phyloP scores from a whole-genome alignment of 768 basidiomycete genomes.

The Daedaleopsis sinensis region DNA sequence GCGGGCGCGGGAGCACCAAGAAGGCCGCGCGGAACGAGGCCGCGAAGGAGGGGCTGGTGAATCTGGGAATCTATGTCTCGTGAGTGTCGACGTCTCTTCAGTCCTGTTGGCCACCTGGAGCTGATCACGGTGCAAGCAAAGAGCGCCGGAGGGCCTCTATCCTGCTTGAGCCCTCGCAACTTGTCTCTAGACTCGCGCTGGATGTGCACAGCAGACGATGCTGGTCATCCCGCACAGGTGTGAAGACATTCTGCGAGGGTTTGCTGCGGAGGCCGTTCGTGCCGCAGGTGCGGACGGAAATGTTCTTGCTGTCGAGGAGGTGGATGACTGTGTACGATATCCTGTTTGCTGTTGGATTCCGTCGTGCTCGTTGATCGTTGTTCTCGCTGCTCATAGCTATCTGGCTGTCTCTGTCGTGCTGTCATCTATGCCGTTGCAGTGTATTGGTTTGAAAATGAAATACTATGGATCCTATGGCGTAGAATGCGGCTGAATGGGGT shows the following conservation, averaged over 20 bases:
- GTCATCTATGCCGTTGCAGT: neutral
- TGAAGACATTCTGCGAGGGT: constrained; percentile 60
- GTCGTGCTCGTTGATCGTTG: neutral
- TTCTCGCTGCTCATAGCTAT: neutral
- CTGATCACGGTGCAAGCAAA: constrained; percentile 4
- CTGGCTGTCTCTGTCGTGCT: constrained; percentile 4
- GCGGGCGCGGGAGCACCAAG: constrained; percentile 74
- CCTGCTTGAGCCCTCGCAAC: constrained; percentile 25
- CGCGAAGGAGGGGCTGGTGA: constrained; percentile 70
- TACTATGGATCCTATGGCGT: neutral
- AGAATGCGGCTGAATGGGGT: constrained; percentile 2
- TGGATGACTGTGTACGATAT: neutral
- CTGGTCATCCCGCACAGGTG: constrained; percentile 62
- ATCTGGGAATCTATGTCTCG: constrained; percentile 53
- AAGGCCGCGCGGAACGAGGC: constrained; percentile 81
- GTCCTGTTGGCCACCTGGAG: no score
- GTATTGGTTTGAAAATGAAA: neutral
- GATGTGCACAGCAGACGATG: constrained; percentile 26
- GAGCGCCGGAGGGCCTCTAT: constrained; percentile 19
- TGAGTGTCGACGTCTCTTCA: constrained; percentile 19
- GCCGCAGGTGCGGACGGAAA: constrained; percentile 4
- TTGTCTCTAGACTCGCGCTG: constrained; percentile 35
- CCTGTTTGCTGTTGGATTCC: constrained; percentile 7
- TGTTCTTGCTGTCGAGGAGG: neutral
- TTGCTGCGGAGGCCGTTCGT: constrained; percentile 12